These are phyloP conservation scores for Cladosporium sp. DNA, from an alignment of 2,329 filamentous ascomycete genomes.

Conservation along the genomic window DNA sequence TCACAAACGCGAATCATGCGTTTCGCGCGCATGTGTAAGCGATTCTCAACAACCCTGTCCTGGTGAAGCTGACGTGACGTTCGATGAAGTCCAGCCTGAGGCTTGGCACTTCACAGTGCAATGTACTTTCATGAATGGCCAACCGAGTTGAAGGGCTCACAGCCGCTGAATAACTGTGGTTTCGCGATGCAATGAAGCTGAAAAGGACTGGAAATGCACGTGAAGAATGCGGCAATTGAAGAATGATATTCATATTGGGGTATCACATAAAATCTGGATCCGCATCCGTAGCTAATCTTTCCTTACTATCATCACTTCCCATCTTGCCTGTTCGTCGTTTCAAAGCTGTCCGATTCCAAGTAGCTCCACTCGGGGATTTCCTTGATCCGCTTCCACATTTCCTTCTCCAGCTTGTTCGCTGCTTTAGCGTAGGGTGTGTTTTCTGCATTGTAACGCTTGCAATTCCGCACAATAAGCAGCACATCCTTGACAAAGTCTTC, in stretches of 20 bases:
- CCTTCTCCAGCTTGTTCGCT: constrained; percentile 87
- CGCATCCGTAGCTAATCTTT: neutral
- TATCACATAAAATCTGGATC: neutral
- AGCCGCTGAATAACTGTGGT: too few species aligned
- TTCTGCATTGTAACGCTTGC: constrained; percentile 92
- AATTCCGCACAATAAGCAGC: constrained; percentile 87
- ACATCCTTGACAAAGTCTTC: constrained; percentile 91
- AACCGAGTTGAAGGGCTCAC: too few species aligned
- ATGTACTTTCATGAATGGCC: too few species aligned
- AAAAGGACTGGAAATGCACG: too few species aligned
- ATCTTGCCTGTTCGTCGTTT: constrained; percentile 24
- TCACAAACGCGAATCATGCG: too few species aligned
- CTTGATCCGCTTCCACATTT: constrained; percentile 89
- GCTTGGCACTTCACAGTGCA: too few species aligned
- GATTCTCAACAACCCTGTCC: too few species aligned
- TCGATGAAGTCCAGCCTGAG: too few species aligned
- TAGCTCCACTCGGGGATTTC: constrained; percentile 80
- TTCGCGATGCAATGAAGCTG: too few species aligned
- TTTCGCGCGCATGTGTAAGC: too few species aligned
- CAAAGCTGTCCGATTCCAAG: constrained; percentile 31
- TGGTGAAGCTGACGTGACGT: too few species aligned
- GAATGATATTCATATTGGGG: neutral
- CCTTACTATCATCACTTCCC: neutral
- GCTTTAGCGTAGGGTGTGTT: constrained; percentile 92
- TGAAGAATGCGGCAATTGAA: too few species aligned